Base-by-base conservation (phyloP, 2,329 filamentous ascomycete species). In the Colletotrichum acutatum region DNA sequence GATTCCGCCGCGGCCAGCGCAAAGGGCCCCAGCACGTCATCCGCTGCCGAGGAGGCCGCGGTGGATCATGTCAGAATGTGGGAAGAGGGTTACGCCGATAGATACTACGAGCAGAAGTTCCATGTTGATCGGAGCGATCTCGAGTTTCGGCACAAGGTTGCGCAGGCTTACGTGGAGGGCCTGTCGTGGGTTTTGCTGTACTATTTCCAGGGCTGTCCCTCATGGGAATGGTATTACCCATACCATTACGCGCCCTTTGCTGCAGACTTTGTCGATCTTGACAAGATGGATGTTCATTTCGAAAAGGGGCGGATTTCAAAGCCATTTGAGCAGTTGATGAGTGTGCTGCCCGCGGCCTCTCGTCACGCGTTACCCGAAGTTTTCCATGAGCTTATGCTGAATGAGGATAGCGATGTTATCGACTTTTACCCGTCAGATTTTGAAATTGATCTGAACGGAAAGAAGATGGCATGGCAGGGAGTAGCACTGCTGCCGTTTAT, bases 181-280 rank as follows among this genome's bases (percentile, higher is more conserved):
- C 89, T 99, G 11, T 93, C 93, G 26, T 99, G 97, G 97, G 97
- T 99, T 52, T 86, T 99, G 63, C 87, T 95, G 46, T 99, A 99
- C 83, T 99, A 99, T 82, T 98, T 98, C 82, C 97, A 99, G 83
- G 97, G 97, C 30, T 99, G 97, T 78, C 95, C 97, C 26, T 98
- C 95, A 0, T 99, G 97, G 97, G 97, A 96, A 65, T 99, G 97
- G 97, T 99, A 97, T 82, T 99, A 98, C 80, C 97, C 97, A 0
- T 97, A 98, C 79, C 97, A 99, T 81, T 99, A 99, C 80, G 97
- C 97, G 1, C 97, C 97, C 4, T 99, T 99, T 80, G 97, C 97
- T 2, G 94, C 95, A 65, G 97, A 99, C 82, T 99, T 99, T 82
- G 92, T 93, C 71, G 92, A 95, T 68, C 87, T 99, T 58, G 90